Base-by-base conservation (phyloP, 2,329 filamentous ascomycete species). In the Epicoccum sorghinum region DNA sequence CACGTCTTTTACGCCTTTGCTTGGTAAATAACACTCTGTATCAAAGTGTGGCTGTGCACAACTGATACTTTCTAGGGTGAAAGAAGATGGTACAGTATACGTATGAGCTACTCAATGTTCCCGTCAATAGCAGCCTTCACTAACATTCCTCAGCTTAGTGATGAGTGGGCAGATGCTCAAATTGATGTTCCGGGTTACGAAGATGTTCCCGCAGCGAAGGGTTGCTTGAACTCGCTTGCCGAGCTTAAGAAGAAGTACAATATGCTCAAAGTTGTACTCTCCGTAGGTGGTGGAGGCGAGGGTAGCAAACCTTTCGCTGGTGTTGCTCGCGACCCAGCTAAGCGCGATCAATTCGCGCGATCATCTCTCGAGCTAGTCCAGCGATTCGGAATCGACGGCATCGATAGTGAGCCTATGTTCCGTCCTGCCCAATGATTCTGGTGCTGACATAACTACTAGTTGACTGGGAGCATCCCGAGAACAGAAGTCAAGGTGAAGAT, bases 1-100 rank as follows among this genome's bases (percentile, higher is more conserved):
- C 88, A 91, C 68, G 86, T 93, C 24, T 93, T 92, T 75, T 93
- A 93, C 70, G 89, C 90, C 10, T 93, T 90, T 82, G 89, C 89
- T 54, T 83, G 79, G 81, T 83, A 74, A 61, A 71, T 65, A 50
- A 12, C 8, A 47, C 25, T 6, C 37, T 49, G 50, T 27, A 55
- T 50, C 47, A 37, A 18, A 45, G 36, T 45, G 47, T 53, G 51
- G 44, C 52, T 37, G 32, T 47, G 30, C 35, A 63, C 36, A 50
- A 55, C 66, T 71, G 46, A 74, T 57, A 39, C n/a, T 39, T 12
- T 30, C 6, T 18, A 89, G 83, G 75, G 84, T 93, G 38, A 85
- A 85, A 59, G 76, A 82, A 45, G 88, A 92, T 70, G 90, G 90
- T 44, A 85, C 84, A 47, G 85, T 93, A 58, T 89, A 89, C 80